Conservation (phyloP, 1,284 basidiomycete genomes). For the Leccinum griseonigrum region DNA sequence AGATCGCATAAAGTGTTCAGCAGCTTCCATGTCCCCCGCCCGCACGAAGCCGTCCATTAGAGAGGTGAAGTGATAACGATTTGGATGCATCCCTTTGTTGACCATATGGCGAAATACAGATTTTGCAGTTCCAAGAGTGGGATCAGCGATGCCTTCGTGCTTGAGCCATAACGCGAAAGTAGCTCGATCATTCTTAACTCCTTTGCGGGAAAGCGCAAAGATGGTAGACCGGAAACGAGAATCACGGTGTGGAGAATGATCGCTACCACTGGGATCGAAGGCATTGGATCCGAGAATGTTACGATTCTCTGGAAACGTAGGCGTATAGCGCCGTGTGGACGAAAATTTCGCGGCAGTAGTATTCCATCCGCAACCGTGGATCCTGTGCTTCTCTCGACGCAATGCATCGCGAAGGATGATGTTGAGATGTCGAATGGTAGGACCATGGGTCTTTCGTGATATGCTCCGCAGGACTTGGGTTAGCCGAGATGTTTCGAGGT, state of each 20-base stretch:
- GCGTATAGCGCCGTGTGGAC: slow-evolving; percentile 21
- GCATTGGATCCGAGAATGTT: slow-evolving; percentile 29
- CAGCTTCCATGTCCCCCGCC: slow-evolving; percentile 51
- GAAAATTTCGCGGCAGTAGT: slow-evolving; percentile 40
- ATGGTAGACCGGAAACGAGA: slow-evolving; percentile 44
- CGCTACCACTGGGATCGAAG: slow-evolving; percentile 52
- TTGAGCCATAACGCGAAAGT: slow-evolving; percentile 60
- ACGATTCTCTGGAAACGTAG: slow-evolving; percentile 18
- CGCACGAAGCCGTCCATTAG: slow-evolving; percentile 66
- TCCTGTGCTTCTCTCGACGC: slow-evolving; percentile 44
- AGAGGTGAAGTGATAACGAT: slow-evolving; percentile 63
- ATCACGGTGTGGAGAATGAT: slow-evolving; percentile 36
- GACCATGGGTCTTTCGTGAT: slow-evolving; percentile 36
- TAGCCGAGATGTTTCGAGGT: slow-evolving; percentile 43
- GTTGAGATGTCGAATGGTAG: slow-evolving; percentile 49
- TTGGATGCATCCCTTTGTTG: slow-evolving; percentile 62
- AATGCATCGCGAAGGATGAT: slow-evolving; percentile 49
- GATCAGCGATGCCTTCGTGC: slow-evolving; percentile 52
- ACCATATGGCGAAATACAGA: slow-evolving; percentile 56
- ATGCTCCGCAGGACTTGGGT: slow-evolving; percentile 46
- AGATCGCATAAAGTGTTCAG: slow-evolving; percentile 49
- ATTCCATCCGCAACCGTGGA: slow-evolving; percentile 52
- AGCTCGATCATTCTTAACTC: slow-evolving; percentile 52
- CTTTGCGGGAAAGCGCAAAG: slow-evolving; percentile 43
- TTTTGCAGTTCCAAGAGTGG: slow-evolving; percentile 50